phyloP scores from a whole-genome alignment of 2,329 filamentous ascomycete genomes.

The Paecilomyces niveus region DNA sequence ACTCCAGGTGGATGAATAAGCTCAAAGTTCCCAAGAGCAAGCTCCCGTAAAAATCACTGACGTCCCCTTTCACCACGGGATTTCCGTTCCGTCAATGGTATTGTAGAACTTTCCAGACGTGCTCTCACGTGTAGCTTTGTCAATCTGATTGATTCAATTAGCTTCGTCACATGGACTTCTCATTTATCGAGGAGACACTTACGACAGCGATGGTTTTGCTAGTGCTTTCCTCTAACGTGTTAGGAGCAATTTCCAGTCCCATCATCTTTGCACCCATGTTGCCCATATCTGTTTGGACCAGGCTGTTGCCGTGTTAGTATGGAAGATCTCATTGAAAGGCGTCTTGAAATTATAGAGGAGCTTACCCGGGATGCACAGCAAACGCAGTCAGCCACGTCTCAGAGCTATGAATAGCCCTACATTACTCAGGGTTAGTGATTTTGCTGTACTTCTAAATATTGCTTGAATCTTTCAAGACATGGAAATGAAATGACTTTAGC shows the following conservation, averaged over 20 bases:
- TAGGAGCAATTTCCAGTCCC: constrained; percentile 10
- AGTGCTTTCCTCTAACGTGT: constrained; percentile 15
- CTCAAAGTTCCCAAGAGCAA: neutral
- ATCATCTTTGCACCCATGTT: constrained; percentile 9
- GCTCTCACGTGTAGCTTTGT: constrained; percentile 5
- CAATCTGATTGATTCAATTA: constrained; percentile 13
- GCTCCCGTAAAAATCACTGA: neutral
- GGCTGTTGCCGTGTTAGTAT: constrained; percentile 4
- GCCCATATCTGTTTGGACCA: constrained; percentile 17
- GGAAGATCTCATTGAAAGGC: too few species aligned
- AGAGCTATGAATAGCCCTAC: neutral
- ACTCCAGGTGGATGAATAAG: too few species aligned
- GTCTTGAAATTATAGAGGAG: neutral
- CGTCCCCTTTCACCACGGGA: constrained; percentile 13
- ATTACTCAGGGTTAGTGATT: neutral
- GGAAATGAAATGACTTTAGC: too few species aligned
- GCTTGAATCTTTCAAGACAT: neutral
- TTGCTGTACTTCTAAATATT: neutral
- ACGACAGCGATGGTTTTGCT: neutral
- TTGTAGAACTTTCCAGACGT: constrained; percentile 14
- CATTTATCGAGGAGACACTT: neutral
- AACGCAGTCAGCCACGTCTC: constrained; percentile 11
- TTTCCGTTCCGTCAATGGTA: constrained; percentile 10
- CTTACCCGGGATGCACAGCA: constrained; percentile 13
- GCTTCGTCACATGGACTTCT: neutral